Percentiles rank a stretch among this genome's conserved stretches.
phyloP scores from a whole-genome alignment of 2,329 filamentous ascomycete genomes.

The Fusarium algeriense region DNA sequence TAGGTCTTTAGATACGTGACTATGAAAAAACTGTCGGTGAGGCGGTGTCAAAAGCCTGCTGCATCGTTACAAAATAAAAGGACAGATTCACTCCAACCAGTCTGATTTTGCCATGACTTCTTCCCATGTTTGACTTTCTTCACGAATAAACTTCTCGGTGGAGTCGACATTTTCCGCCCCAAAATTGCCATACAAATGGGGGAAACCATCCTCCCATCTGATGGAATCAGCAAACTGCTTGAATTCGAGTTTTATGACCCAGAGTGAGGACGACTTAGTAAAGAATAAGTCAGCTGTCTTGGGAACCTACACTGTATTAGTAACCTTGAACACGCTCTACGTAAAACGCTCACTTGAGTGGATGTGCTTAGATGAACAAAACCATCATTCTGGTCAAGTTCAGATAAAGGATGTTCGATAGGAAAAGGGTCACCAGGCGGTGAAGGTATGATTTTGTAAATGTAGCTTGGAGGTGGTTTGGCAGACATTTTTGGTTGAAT shows the following conservation, averaged over 20 bases:
- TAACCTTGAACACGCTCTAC: background rate
- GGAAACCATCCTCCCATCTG: slow-evolving; percentile 70
- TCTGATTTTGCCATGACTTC: slow-evolving; percentile 55
- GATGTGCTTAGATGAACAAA: slow-evolving; percentile 72
- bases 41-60: background rate
- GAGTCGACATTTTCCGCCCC: slow-evolving; percentile 64
- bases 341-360: slow-evolving; percentile 58
- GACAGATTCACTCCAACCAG: slow-evolving; percentile 56
- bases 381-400: slow-evolving; percentile 70
- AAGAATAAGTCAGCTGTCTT: slow-evolving; percentile 62
- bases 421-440: slow-evolving; percentile 67
- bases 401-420: slow-evolving; percentile 66
- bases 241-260: slow-evolving; percentile 67
- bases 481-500: slow-evolving; percentile 45
- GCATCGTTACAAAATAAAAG: background rate
- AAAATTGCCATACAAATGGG: slow-evolving; percentile 71
- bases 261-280: slow-evolving; percentile 54
- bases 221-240: slow-evolving; percentile 57
- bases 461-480: slow-evolving; percentile 55
- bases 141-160: slow-evolving; percentile 59
- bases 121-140: slow-evolving; percentile 61
- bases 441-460: slow-evolving; percentile 72
- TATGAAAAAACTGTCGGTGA: background rate
- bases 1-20: slow-evolving; percentile 57
- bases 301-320: slow-evolving; percentile 54